Conservation (phyloP, 2,329 filamentous ascomycete species). For the Pseudogymnoascus sp. region DNA sequence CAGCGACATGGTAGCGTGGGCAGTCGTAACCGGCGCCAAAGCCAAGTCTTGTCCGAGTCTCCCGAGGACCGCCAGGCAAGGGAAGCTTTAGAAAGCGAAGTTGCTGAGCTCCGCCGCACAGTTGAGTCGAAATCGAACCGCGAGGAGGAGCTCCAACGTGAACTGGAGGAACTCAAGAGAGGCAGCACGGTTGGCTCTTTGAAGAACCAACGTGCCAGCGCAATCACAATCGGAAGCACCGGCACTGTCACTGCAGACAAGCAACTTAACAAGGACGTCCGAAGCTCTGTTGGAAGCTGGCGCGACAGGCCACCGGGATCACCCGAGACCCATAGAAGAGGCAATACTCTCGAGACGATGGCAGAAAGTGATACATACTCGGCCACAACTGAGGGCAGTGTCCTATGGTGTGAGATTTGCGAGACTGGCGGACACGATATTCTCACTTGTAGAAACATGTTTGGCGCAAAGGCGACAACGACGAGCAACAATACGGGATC, state of each 20-base stretch:
- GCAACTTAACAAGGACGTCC: constrained; percentile 49
- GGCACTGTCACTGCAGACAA: constrained; percentile 24
- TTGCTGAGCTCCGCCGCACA: constrained; percentile 67
- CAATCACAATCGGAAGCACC: constrained; percentile 41
- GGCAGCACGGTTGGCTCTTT: constrained; percentile 29
- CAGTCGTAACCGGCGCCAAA: constrained; percentile 16
- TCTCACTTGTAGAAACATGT: constrained; percentile 88
- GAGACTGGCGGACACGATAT: constrained; percentile 90
- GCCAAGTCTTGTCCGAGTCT: constrained; percentile 43
- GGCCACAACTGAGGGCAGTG: constrained; percentile 60
- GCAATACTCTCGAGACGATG: constrained; percentile 58
- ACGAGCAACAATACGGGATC: constrained; percentile 12
- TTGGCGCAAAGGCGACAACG: constrained; percentile 36
- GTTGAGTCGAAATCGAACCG: constrained; percentile 64
- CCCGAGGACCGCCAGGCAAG: constrained; percentile 50
- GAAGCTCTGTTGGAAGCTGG: constrained; percentile 55
- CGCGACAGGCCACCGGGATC: constrained; percentile 40
- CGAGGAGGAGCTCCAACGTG: constrained; percentile 80
- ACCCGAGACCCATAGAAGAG: constrained; percentile 40
- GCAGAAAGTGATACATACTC: constrained; percentile 63
- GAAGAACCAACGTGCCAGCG: constrained; percentile 42
- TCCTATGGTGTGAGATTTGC: constrained; percentile 90
- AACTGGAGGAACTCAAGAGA: constrained; percentile 61
- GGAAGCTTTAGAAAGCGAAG: constrained; percentile 71
- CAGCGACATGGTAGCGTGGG: constrained; percentile 19